Evolutionary conservation across 2,329 filamentous ascomycete species (phyloP).

Genomic region (Massarina eburnea): DNA sequence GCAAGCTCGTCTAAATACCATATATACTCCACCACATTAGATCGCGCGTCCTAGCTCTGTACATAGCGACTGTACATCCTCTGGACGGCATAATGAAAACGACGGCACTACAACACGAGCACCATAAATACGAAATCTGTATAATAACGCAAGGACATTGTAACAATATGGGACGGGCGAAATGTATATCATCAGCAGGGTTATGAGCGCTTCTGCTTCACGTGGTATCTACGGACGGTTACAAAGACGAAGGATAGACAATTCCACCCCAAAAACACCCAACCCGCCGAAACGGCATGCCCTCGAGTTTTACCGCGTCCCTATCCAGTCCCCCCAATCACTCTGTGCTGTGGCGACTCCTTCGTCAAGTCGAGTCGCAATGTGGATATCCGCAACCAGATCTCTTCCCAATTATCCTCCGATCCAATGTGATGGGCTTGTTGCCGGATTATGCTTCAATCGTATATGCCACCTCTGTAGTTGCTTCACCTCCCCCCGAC

Average conservation of each 20-base stretch:
- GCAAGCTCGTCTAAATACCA: conserved; percentile 50
- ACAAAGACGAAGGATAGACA: conserved; percentile 6
- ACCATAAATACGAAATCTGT: too few species aligned
- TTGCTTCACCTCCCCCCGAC: conserved; percentile 4
- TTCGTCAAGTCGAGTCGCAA: too few species aligned
- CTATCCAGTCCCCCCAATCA: not conserved
- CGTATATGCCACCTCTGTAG: not conserved
- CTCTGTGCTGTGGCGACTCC: not conserved
- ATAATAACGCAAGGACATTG: conserved; percentile 4
- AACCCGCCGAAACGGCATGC: not conserved
- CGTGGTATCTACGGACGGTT: conserved; percentile 6
- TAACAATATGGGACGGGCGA: conserved; percentile 9
- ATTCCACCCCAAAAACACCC: conserved; percentile 2
- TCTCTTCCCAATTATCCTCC: not conserved
- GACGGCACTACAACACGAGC: too few species aligned
- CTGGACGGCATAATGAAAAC: too few species aligned
- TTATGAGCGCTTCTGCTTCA: conserved; percentile 2
- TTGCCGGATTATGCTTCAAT: not conserved
- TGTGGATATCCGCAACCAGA: too few species aligned
- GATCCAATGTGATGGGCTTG: not conserved
- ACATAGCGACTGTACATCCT: not conserved
- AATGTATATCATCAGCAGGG: not conserved
- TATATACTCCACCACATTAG: not conserved
- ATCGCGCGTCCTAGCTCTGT: too few species aligned
- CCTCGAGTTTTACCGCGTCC: not conserved